Percentiles rank a stretch among this genome's conserved stretches.
phyloP scores from a whole-genome alignment of 2,329 filamentous ascomycete genomes.

The Apiospora aurea region DNA sequence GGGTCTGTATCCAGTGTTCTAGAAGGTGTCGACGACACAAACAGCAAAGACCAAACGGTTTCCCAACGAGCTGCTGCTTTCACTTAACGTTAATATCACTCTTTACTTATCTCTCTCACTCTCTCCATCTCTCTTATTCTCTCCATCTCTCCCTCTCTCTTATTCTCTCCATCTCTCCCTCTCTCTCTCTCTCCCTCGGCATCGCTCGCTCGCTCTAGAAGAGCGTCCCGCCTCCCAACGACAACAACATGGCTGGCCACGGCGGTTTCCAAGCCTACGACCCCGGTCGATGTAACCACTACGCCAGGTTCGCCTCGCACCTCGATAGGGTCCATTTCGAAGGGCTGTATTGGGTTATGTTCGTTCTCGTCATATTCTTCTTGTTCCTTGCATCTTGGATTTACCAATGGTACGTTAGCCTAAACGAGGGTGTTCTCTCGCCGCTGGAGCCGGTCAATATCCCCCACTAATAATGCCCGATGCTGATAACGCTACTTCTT shows the following conservation, averaged over 20 bases:
- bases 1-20: background rate
- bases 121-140: background rate
- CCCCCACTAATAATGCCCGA: background rate
- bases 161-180: background rate
- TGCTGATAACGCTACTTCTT: background rate
- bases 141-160: background rate
- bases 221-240: background rate
- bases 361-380: constrained; percentile 45
- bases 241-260: constrained; percentile 42
- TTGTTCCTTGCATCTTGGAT: constrained; percentile 48
- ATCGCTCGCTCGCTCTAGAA: background rate
- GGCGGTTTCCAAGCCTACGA: constrained; percentile 43
- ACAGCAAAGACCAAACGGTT: constrained; percentile 1
- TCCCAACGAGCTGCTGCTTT: background rate
- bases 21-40: background rate
- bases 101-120: background rate
- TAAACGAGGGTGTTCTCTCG: too few species aligned
- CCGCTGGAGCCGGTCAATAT: background rate
- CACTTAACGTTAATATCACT: background rate
- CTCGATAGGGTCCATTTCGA: constrained; percentile 47
- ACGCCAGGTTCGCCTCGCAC: constrained; percentile 47
- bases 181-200: background rate
- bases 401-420: constrained; percentile 41
- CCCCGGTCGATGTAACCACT: constrained; percentile 45
- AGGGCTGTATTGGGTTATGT: constrained; percentile 50